Evolutionary conservation across 164 flowering plant species (phyloP), one percentile per base, ranked within the genome.

Genomic region (Litsea cubeba): DNA sequence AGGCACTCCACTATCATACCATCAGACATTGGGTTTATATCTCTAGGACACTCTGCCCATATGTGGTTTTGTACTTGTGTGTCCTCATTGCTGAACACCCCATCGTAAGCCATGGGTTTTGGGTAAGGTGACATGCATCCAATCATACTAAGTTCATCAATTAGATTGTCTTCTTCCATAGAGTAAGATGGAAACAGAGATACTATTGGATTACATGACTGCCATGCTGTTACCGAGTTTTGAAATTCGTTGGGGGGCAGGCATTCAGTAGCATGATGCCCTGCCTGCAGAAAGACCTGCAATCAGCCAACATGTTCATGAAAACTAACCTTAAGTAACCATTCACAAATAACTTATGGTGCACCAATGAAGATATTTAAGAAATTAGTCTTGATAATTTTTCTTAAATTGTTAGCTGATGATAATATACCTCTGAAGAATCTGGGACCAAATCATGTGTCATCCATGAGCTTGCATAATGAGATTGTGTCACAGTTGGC

Each of bases 401-500:
- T 3, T 63, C 67, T 23, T 23, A 24, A 64, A 40, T 72, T 23
- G 18, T 22, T 62, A 62, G 50, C 17, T 28, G 5, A 63, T 62
- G 28, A 26, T 40, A 40, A 40, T 40, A 40, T 70, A 70, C 72
- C 70, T 75, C 50, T 24, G 91, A 89, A 30, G 94, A 85, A 72
- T 89, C 93, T 50, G 89, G 88, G 69, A 89, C 88, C 20, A 85
- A 75, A 76, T 87, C 81, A 72, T 88, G 87, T 26, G 94, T 83
- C 74, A 86, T 79, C 86, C 82, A 86, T 57, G 79, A 49, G 75
- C 49, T 82, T 17, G 83, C 17, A 65, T 75, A 78, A 73, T 81
- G 65, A 62, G 72, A 72, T 49, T 70, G 78, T 65, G 24, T 77
- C 3, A 75, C 77, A 75, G 83, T 46, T 28, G 76, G 83, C 62